phyloP scores from a whole-genome alignment of 2,329 filamentous ascomycete species.

The Conoideocrella luteorostrata region DNA sequence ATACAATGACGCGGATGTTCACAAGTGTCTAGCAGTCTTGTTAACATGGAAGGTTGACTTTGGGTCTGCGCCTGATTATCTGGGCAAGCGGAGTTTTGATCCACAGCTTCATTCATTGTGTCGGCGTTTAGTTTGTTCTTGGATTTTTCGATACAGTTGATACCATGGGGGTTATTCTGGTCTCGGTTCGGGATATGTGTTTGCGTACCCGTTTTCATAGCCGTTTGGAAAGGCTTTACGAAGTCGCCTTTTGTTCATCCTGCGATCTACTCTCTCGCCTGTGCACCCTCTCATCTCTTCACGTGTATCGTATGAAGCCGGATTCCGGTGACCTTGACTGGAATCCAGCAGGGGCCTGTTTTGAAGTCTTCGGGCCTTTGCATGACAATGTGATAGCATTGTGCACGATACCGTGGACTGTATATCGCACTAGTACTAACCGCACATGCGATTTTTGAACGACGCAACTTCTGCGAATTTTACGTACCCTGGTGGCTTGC shows the following conservation, averaged over 20 bases:
- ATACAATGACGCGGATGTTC: not conserved
- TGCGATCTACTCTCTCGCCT: too few species aligned
- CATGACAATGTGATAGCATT: too few species aligned
- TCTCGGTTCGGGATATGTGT: slow-evolving; percentile 5
- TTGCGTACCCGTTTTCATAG: not conserved
- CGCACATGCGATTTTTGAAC: not conserved
- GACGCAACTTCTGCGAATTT: not conserved
- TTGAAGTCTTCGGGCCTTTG: slow-evolving; percentile 8
- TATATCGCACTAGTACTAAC: not conserved
- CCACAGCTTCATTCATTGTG: slow-evolving; percentile 1
- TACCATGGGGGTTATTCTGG: slow-evolving; percentile 14
- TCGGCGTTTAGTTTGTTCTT: slow-evolving; percentile 12
- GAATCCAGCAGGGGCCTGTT: too few species aligned
- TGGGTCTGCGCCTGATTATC: not conserved
- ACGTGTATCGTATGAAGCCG: too few species aligned
- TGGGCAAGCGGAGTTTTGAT: not conserved
- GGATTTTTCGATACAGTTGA: slow-evolving; percentile 10
- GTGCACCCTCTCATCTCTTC: not conserved
- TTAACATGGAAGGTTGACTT: not conserved
- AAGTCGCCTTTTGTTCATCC: too few species aligned
- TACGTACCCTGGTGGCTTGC: slow-evolving; percentile 11
- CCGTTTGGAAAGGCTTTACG: slow-evolving; percentile 5
- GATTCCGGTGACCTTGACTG: too few species aligned
- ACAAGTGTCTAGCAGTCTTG: not conserved
- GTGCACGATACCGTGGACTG: too few species aligned